A percentile compares a stretch with the other conserved stretches of the same genome.
Conservation (phyloP, 192 early-diverging fungal species). For the Gorgonomyces haynaldii region DNA sequence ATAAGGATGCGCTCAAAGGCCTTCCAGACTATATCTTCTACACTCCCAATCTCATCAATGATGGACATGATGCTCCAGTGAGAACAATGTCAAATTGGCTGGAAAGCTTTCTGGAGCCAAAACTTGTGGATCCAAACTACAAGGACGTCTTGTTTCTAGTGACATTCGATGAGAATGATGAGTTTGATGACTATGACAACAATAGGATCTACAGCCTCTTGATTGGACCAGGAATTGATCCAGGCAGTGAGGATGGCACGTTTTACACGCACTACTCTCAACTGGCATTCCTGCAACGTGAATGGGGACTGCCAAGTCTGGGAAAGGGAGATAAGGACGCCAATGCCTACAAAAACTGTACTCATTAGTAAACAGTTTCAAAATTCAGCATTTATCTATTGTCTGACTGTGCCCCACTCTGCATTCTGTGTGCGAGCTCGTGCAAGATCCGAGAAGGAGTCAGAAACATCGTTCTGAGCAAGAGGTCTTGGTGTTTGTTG, state of each 20-base stretch:
- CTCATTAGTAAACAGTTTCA: neutral
- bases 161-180: conserved; percentile 25
- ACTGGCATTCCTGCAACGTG: conserved; percentile 44
- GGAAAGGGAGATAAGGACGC: conserved; percentile 32
- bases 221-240: conserved; percentile 4
- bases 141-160: conserved; percentile 23
- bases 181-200: neutral
- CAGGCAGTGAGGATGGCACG: conserved; percentile 29
- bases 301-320: conserved; percentile 52
- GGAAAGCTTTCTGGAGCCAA: conserved; percentile 36
- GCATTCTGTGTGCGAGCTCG: neutral
- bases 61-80: conserved; percentile 27
- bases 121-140: conserved; percentile 31
- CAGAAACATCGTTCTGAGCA: neutral
- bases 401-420: neutral
- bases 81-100: conserved; percentile 31
- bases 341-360: too few species aligned
- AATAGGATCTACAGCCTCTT: neutral
- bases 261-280: conserved; percentile 52
- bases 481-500: neutral
- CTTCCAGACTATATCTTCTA: conserved; percentile 50
- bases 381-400: neutral
- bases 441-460: too few species aligned
- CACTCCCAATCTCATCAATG: conserved; percentile 48
- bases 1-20: conserved; percentile 26